phyloP scores from a whole-genome alignment of 2,329 filamentous ascomycete species.

The Verticillium klebahnii region DNA sequence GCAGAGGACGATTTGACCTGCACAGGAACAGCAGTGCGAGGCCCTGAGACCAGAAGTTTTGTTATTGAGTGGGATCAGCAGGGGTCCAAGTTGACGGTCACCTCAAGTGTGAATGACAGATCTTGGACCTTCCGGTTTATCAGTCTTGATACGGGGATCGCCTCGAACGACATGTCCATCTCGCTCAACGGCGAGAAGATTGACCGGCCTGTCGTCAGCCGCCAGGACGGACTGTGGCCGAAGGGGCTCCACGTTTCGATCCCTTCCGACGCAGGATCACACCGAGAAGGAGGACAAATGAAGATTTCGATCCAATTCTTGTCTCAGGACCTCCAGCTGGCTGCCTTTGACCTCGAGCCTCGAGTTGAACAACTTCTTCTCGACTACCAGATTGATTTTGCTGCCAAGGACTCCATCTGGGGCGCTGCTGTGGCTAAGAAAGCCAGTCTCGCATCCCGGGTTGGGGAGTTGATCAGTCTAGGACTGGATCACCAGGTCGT shows the following conservation, averaged over 20 bases:
- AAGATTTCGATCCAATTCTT: not conserved
- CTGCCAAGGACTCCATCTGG: constrained; percentile 21
- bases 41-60: not conserved
- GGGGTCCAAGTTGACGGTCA: not conserved
- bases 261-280: not conserved
- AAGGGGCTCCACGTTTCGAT: not conserved
- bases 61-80: not conserved
- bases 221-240: not conserved
- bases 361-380: constrained; percentile 14
- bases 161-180: not conserved
- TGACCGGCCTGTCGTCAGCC: constrained; percentile 4
- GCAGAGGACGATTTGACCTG: not conserved
- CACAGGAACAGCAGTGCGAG: not conserved
- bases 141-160: not conserved
- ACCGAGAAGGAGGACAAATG: not conserved
- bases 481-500: constrained; percentile 17
- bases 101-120: not conserved
- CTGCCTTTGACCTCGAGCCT: not conserved
- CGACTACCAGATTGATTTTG: constrained; percentile 22
- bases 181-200: constrained; percentile 1
- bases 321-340: not conserved
- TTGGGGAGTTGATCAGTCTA: constrained; percentile 17
- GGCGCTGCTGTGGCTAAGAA: constrained; percentile 5
- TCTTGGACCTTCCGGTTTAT: constrained; percentile 10
- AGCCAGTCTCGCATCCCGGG: constrained; percentile 12